Evolutionary conservation across 2,329 filamentous ascomycete genomes (phyloP), one percentile per base, ranked within the genome.

Genomic region (Bertia moriformis): DNA sequence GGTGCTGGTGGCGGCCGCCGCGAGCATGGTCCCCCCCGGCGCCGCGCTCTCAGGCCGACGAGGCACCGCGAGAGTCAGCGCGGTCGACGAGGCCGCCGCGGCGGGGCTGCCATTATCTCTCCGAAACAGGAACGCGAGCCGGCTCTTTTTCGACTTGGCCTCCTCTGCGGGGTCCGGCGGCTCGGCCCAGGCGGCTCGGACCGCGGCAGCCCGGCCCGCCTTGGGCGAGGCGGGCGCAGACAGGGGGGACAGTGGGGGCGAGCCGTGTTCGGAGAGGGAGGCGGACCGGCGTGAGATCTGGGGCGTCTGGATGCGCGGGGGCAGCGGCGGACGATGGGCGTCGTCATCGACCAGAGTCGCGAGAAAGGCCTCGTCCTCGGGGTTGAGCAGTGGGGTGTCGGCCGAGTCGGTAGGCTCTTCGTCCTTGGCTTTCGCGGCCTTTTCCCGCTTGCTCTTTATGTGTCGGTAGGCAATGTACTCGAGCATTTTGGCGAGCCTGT

Each of bases 401-500:
- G 51, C 48, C 37, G 48, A 48, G 17, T 53, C 54, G n/a, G 43
- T 37, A 14, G 44, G 42, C 40, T 22, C 10, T 19, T 37, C 14
- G 45, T 43, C 4, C 40, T 53, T 44, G 17, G 52, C 47, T 36
- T 52, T 49, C 19, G 53, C 55, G 4, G 50, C 57, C 48, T 73
- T 69, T 42, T 73, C 63, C 48, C 62, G 66, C 51, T 69, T 58
- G 56, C 78, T 74, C 59, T 77, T 78, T 50, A 66, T 59, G 53
- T 77, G 79, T 53, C 71, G 78, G 60, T 68, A 71, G 24, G 64
- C 59, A 46, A 79, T 69, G 54, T 73, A 78, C 54, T 79, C 73
- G 44, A 79, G 51, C 76, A 80, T 80, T 38, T 45, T 60, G 50
- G 37, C n/a, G n/a, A n/a, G n/a, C n/a, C n/a, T n/a, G n/a, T 37